Evolutionary conservation across 2,329 filamentous ascomycete species (phyloP).

Genomic region (Fusarium marasasianum): DNA sequence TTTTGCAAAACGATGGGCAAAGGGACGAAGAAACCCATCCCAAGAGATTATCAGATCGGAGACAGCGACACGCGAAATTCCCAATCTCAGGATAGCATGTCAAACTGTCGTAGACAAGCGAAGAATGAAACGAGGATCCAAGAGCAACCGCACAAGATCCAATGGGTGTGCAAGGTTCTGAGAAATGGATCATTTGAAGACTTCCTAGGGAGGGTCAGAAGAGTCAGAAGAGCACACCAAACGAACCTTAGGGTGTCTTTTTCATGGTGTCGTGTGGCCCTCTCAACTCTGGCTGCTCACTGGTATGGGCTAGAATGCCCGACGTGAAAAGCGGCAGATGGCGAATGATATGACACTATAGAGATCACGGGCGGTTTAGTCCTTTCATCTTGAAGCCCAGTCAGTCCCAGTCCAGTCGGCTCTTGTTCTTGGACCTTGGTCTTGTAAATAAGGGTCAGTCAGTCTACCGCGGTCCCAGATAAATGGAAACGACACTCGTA

Average conservation of each 20-base stretch:
- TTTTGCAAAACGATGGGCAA: constrained; percentile 1
- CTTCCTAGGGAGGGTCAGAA: constrained; percentile 33
- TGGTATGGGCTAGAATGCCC: constrained; percentile 33
- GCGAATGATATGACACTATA: constrained; percentile 33
- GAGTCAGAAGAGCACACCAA: constrained; percentile 37
- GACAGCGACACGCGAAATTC: constrained; percentile 25
- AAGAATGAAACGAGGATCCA: constrained; percentile 31
- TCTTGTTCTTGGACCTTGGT: not conserved
- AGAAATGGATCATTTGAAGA: constrained; percentile 18
- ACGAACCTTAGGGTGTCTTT: constrained; percentile 31
- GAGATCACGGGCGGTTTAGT: constrained; percentile 32
- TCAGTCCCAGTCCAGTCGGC: constrained; percentile 3
- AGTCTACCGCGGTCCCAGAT: constrained; percentile 28
- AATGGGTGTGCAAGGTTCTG: constrained; percentile 29
- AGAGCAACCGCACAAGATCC: constrained; percentile 11
- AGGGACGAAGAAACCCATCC: constrained; percentile 22
- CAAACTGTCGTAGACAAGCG: constrained; percentile 19
- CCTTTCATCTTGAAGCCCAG: constrained; percentile 21
- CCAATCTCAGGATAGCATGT: constrained; percentile 15
- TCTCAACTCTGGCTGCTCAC: constrained; percentile 31
- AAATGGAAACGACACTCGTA: constrained; percentile 21
- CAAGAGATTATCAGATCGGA: constrained; percentile 8
- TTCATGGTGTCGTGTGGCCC: constrained; percentile 33
- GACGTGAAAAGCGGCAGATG: constrained; percentile 4
- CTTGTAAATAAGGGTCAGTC: constrained; percentile 21